Percentiles rank a stretch among this genome's conserved stretches.
phyloP scores from a whole-genome alignment of 2,329 filamentous ascomycete genomes.

The Fusarium vanettenii region DNA sequence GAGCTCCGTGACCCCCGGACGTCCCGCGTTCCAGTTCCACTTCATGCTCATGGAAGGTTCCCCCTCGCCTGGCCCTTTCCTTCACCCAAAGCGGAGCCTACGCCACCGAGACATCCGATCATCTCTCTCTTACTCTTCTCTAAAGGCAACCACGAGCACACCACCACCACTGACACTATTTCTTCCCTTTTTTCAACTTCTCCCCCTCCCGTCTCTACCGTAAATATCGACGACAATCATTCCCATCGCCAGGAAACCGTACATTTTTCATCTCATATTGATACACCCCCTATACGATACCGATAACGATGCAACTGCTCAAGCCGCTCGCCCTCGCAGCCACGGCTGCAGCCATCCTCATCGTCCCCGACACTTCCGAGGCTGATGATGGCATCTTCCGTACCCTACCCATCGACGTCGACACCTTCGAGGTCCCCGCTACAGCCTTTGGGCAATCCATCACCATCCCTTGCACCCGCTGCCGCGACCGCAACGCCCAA shows the following conservation, averaged over 20 bases:
- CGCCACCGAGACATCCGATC: constrained; percentile 39
- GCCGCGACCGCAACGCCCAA: constrained; percentile 58
- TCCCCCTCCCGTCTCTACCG: constrained; percentile 9
- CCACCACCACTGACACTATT: constrained; percentile 12
- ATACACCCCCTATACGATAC: background rate
- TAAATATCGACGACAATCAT: background rate
- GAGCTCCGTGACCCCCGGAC: constrained; percentile 16
- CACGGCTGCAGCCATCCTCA: constrained; percentile 60
- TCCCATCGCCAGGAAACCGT: background rate
- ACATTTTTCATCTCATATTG: background rate
- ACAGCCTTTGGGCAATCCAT: constrained; percentile 53
- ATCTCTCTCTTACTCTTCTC: constrained; percentile 4
- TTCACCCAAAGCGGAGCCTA: constrained; percentile 26
- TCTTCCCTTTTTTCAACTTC: background rate
- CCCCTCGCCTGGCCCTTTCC: constrained; percentile 2
- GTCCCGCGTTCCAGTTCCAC: constrained; percentile 6
- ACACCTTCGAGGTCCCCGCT: constrained; percentile 53
- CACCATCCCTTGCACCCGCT: constrained; percentile 65
- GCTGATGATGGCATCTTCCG: constrained; percentile 57
- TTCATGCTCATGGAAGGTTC: background rate
- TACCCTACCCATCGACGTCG: constrained; percentile 50
- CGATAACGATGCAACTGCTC: constrained; percentile 47
- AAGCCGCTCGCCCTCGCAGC: constrained; percentile 49
- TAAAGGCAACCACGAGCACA: constrained; percentile 9
- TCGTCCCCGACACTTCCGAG: constrained; percentile 62